Percentiles rank a stretch among this genome's conserved stretches.
phyloP scores from a whole-genome alignment of 345 rosid genomes.

The Clausena lansium region DNA sequence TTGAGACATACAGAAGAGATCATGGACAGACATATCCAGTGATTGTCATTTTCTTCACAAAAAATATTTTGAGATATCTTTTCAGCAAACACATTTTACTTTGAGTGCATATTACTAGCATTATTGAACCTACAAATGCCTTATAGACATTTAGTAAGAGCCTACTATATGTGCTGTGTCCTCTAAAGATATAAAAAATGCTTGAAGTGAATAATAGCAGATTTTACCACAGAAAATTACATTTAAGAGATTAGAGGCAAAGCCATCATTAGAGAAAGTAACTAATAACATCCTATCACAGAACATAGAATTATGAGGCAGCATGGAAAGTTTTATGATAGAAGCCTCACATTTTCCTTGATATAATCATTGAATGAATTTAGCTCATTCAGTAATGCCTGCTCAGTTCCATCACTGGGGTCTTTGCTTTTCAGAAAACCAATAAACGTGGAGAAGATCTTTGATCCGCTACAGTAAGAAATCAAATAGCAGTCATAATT shows the following conservation, averaged over 20 bases:
- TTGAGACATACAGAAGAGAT: not conserved
- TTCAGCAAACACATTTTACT: not conserved
- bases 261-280: not conserved
- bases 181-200: not conserved
- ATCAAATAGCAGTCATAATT: conserved; percentile 9
- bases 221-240: not conserved
- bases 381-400: conserved; percentile 69
- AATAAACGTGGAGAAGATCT: conserved; percentile 82
- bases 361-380: conserved; percentile 59
- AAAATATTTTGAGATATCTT: not conserved
- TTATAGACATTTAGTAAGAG: not conserved
- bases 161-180: not conserved
- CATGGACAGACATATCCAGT: not conserved
- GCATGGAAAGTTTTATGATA: conserved; percentile 8
- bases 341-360: conserved; percentile 57
- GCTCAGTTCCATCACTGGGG: conserved; percentile 73
- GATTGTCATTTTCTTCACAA: not conserved
- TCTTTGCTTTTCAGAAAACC: conserved; percentile 95
- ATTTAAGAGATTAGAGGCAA: not conserved
- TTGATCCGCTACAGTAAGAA: conserved; percentile 62
- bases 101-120: not conserved
- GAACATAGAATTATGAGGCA: not conserved
- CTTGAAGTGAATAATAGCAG: not conserved
- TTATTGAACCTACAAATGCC: not conserved
- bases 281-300: not conserved